Percentiles rank a stretch among this genome's conserved stretches.
phyloP scores from a whole-genome alignment of 345 rosid genomes.

The Draba incana region DNA sequence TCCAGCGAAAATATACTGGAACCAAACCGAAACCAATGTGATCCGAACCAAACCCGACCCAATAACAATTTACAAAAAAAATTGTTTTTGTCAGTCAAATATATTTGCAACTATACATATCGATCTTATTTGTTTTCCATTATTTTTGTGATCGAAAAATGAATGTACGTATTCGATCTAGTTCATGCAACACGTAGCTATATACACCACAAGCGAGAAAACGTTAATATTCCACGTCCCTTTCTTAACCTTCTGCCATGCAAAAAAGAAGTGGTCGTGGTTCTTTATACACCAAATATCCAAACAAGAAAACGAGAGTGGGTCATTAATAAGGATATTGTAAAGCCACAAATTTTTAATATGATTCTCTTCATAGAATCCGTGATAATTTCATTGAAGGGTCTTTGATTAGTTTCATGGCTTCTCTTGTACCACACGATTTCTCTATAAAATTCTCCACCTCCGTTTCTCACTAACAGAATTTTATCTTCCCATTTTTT shows the following conservation, averaged over 20 bases:
- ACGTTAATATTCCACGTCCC: slow-evolving; percentile 55
- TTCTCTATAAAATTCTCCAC: slow-evolving; percentile 44
- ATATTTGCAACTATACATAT: neutral
- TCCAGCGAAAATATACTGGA: too few species aligned
- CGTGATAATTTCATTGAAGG: slow-evolving; percentile 21
- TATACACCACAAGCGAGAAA: slow-evolving; percentile 40
- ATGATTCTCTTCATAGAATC: slow-evolving; percentile 18
- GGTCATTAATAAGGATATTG: slow-evolving; percentile 31
- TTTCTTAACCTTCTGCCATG: slow-evolving; percentile 38
- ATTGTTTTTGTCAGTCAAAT: neutral
- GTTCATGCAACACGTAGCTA: slow-evolving; percentile 39
- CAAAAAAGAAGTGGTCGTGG: slow-evolving; percentile 35
- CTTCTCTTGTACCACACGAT: slow-evolving; percentile 48
- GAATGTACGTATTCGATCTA: slow-evolving; percentile 24
- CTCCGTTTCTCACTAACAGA: neutral
- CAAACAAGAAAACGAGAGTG: slow-evolving; percentile 30
- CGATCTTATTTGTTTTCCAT: neutral
- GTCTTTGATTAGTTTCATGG: slow-evolving; percentile 47
- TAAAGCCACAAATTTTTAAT: slow-evolving; percentile 25
- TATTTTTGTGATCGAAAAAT: slow-evolving; percentile 32
- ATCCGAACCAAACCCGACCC: too few species aligned
- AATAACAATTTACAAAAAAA: too few species aligned
- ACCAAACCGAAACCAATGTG: too few species aligned
- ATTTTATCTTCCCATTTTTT: slow-evolving; percentile 18
- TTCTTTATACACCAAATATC: slow-evolving; percentile 28